phyloP scores from a whole-genome alignment of 768 basidiomycete genomes.

The Mycena belliarum region DNA sequence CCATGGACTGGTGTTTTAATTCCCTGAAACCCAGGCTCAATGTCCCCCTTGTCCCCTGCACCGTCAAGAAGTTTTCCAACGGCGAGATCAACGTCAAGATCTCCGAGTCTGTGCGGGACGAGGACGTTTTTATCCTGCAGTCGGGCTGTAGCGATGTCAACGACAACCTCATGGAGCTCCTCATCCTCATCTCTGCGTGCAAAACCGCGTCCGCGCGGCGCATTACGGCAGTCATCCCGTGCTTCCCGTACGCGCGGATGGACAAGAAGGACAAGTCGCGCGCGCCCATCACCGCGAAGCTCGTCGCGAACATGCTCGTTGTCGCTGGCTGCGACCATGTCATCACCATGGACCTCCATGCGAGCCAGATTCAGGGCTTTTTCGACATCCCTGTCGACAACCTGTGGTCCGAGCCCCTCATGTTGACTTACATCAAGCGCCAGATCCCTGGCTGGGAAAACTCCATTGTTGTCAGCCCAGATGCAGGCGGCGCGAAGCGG shows the following conservation, averaged over 20 bases:
- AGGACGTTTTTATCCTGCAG: slow-evolving; percentile 99
- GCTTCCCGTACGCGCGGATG: slow-evolving; percentile 95
- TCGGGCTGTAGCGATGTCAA: slow-evolving; percentile 88
- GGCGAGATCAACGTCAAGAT: slow-evolving; percentile 97
- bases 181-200: slow-evolving; percentile 97
- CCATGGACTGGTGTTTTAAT: slow-evolving; percentile 54
- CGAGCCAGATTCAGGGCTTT: slow-evolving; percentile 97
- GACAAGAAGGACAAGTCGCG: slow-evolving; percentile 98
- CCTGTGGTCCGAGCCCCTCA: slow-evolving; percentile 92
- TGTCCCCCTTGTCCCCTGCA: slow-evolving; percentile 82
- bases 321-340: slow-evolving; percentile 98
- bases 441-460: slow-evolving; percentile 85
- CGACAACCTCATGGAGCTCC: slow-evolving; percentile 97
- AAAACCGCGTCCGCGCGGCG: slow-evolving; percentile 93
- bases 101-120: slow-evolving; percentile 92
- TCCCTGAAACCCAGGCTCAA: slow-evolving; percentile 69
- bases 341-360: slow-evolving; percentile 99
- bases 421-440: slow-evolving; percentile 90
- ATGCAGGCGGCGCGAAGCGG: slow-evolving; percentile 99
- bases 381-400: slow-evolving; percentile 99
- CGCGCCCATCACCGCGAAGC: slow-evolving; percentile 96
- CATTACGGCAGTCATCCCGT: slow-evolving; percentile 97
- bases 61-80: slow-evolving; percentile 88
- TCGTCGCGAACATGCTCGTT: slow-evolving; percentile 96
- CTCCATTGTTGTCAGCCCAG: slow-evolving; percentile 91